phyloP scores from a whole-genome alignment of 2,329 filamentous ascomycete species.

The Colletotrichum sp. region DNA sequence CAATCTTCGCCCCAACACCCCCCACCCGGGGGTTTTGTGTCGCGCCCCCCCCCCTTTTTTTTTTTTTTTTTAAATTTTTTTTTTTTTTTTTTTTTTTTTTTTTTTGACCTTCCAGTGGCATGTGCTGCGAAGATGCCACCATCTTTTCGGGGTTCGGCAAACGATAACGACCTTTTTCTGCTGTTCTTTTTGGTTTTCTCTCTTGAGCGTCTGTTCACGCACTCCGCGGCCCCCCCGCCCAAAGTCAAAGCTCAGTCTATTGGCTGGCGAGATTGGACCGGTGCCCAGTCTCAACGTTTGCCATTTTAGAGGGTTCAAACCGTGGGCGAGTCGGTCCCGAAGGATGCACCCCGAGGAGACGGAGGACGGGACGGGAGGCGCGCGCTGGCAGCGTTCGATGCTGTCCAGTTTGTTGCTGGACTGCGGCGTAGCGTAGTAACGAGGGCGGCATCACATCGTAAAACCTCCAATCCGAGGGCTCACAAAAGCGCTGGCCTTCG shows the following conservation, averaged over 20 bases:
- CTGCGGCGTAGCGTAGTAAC: too few species aligned
- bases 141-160: not conserved
- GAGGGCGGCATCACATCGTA: not conserved
- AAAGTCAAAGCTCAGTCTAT: slow-evolving; percentile 4
- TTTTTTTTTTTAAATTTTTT: too few species aligned
- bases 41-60: too few species aligned
- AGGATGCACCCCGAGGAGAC: not conserved
- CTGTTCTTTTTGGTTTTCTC: not conserved
- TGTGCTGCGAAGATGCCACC: not conserved
- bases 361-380: not conserved
- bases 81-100: not conserved
- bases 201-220: not conserved
- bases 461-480: not conserved
- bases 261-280: not conserved
- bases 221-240: not conserved
- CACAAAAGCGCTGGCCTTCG: not conserved
- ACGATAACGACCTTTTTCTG: not conserved
- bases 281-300: slow-evolving; percentile 6
- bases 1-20: too few species aligned
- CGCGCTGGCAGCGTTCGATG: not conserved
- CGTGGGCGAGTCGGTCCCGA: not conserved
- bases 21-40: too few species aligned
- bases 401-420: too few species aligned
- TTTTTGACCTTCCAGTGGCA: not conserved
- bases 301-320: not conserved